Base-by-base conservation (phyloP, 2,329 filamentous ascomycete genomes). In the Colletotrichum lindemuthianum region DNA sequence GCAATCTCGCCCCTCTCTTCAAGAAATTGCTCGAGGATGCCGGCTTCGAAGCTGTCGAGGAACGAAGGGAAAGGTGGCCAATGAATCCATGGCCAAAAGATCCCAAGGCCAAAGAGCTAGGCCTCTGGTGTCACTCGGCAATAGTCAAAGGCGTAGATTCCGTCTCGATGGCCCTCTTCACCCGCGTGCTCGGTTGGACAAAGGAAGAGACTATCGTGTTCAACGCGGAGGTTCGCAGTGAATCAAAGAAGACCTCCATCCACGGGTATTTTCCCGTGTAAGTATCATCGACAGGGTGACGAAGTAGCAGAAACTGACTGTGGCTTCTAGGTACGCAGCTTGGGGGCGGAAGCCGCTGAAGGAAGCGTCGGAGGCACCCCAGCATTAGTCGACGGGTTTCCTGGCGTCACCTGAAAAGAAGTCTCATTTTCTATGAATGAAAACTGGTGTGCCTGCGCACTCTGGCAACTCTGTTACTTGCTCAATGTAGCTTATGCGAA, bases 51-150 rank as follows among this genome's bases (percentile, higher is more conserved):
- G 74, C 76, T 45, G 59, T 77, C 0, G 68, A 68, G 1, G 71
- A 74, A 49, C 65, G 68, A 3, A 68, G 66, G 8, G 70, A 69
- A 41, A 72, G 70, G 56, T 64, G 70, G 37, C 76, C 76, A 3
- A 41, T 77, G 7, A 74, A 72, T 5, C 69, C 70, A 6, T 78
- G 76, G 76, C 64, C 73, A 1, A 60, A 59, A 12, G 73, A 77
- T 63, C 50, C 67, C 10, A 69, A 71, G 57, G 68, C 74, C 54
- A 78, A 77, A 67, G 70, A 76, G 64, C 63, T 78, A 9, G 77
- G 77, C 7, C 52, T 49, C 13, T 76, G 74, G 70, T 33, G 24
- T n/a, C 48, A 56, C 3, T 37, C 47, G 8, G 39, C 41, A 13
- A 45, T 69, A 41, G 37, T 69, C 13, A 57, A 59, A 2, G 67